phyloP scores from a whole-genome alignment of 1,284 basidiomycete genomes.

The Ganoderma lucidum region DNA sequence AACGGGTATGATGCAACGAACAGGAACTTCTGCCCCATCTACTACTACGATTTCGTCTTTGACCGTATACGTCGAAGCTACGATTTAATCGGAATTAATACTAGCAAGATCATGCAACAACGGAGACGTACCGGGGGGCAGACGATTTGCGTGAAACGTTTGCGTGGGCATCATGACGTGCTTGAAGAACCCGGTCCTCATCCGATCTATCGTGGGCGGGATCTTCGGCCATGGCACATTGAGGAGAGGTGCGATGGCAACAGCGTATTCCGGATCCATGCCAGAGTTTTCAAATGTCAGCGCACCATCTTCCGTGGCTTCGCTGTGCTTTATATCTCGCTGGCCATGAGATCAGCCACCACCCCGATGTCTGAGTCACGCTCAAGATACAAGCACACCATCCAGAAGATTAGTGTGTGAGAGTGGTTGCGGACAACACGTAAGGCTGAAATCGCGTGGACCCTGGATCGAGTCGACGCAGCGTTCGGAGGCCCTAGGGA shows the following conservation, averaged over 20 bases:
- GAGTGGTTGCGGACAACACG: background rate
- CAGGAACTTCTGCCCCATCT: slow-evolving; percentile 1
- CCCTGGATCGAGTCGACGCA: background rate
- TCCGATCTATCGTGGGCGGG: background rate
- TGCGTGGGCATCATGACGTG: background rate
- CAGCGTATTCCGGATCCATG: slow-evolving; percentile 11
- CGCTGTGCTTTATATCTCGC: background rate
- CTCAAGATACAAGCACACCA: background rate
- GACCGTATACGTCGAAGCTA: slow-evolving; percentile 5
- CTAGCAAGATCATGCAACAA: background rate
- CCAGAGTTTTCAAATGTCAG: background rate
- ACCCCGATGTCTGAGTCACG: background rate
- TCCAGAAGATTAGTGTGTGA: background rate
- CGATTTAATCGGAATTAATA: background rate
- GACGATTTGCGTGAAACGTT: background rate
- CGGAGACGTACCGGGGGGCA: background rate
- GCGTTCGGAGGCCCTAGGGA: too few species aligned
- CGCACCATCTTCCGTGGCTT: background rate
- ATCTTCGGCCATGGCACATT: background rate
- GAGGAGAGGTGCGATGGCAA: background rate
- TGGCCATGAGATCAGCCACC: background rate
- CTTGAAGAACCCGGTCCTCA: background rate
- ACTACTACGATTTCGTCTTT: slow-evolving; percentile 1
- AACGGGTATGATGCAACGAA: slow-evolving; percentile 8
- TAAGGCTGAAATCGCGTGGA: background rate